Base-by-base conservation (phyloP, 1,284 basidiomycete genomes). In the Sanghuangporus baumii region DNA sequence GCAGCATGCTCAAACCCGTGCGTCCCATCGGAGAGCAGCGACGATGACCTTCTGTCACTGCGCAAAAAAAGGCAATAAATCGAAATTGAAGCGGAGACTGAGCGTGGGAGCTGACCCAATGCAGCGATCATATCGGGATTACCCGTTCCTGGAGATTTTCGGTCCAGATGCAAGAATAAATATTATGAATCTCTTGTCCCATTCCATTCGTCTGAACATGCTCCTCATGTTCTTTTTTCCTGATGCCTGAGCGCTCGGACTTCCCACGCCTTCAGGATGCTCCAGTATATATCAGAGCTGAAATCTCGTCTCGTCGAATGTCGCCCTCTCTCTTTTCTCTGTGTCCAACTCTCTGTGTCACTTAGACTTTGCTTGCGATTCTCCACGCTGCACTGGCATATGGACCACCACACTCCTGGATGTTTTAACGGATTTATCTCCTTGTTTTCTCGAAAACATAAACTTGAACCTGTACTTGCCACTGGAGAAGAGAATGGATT, bases 81-180 rank as follows among this genome's bases (percentile, higher is more conserved):
- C 52, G 23, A 26, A 34, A 38, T 54, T 37, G 6, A 14, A 54
- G 52, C 52, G 52, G 52, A 23, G 52, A 54, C 31, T 8, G 52
- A 54, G 37, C 7, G 11, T 36, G 52, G 16, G 14, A 18, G 34
- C 40, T 55, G 57, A 55, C 47, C 55, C 55, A 62, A 62, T 14
- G 26, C 26, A 20, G 47, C 61, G 61, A 62, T 62, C 55, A 26
- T 20, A 46, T 57, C 61, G 61, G 61, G 57, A 37, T 7, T 16
- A 11, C 26, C 41, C 57, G 31, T 36, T 48, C 57, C 40, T 36
- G 43, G 20, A 14, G 26, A 43, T 43, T 23, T 34, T 26, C 37
- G 26, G 12, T 23, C 48, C 12, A 51, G 48, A 51, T 51, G n/a
- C 6, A 34, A 51, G n/a, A n/a, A 34, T 23, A 48, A 48, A 34